phyloP scores from a whole-genome alignment of 139 green algal species.

The Coccomyxa sp. region DNA sequence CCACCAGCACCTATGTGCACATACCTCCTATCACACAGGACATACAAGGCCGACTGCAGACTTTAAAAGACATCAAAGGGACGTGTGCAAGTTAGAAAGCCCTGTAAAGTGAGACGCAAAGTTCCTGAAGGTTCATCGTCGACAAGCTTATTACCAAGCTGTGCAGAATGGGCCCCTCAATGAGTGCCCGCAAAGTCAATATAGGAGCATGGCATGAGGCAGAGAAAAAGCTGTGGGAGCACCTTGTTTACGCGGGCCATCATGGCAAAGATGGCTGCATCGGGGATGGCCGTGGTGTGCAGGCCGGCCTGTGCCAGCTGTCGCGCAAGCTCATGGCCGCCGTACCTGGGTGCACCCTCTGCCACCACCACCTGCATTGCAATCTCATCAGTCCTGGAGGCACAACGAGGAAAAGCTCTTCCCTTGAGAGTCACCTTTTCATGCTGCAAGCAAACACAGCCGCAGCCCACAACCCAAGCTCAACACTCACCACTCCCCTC shows the following conservation, averaged over 20 bases:
- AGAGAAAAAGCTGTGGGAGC: neutral
- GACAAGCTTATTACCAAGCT: too few species aligned
- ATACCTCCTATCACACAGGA: neutral
- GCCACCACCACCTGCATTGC: constrained; percentile 80
- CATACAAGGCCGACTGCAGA: neutral
- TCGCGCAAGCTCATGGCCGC: constrained; percentile 82
- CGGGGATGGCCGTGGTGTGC: constrained; percentile 80
- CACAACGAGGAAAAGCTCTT: too few species aligned
- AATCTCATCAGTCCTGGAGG: too few species aligned
- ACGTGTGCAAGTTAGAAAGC: too few species aligned
- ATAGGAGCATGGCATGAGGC: too few species aligned
- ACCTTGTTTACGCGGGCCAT: constrained; percentile 96
- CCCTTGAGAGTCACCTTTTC: too few species aligned
- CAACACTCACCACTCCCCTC: too few species aligned
- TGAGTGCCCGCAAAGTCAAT: too few species aligned
- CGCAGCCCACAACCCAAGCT: too few species aligned
- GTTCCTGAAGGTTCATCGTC: too few species aligned
- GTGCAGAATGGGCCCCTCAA: too few species aligned
- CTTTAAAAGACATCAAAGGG: neutral
- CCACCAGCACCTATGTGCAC: constrained; percentile 75
- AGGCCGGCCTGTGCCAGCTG: constrained; percentile 76
- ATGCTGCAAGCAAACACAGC: too few species aligned
- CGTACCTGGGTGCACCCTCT: constrained; percentile 80
- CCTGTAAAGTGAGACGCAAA: neutral
- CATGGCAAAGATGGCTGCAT: constrained; percentile 93